These are phyloP conservation scores for Dendrobium officinale DNA, from an alignment of 106 monocot genomes.

Conservation along the genomic window DNA sequence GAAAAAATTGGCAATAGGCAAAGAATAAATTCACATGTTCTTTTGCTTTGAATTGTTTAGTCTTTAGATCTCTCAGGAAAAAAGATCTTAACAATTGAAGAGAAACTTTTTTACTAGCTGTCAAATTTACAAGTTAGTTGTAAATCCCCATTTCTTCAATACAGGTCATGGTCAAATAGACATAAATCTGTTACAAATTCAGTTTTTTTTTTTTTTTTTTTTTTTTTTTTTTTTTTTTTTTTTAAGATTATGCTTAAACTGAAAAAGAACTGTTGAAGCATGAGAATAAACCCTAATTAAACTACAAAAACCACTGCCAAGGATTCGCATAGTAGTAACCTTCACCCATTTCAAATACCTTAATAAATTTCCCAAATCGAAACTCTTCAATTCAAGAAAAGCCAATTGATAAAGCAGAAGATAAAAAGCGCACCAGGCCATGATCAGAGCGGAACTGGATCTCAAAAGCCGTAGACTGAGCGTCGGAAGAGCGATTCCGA, in stretches of 20 bases:
- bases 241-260: neutral
- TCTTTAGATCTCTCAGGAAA: neutral
- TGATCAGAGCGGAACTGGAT: constrained; percentile 46
- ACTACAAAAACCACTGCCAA: neutral
- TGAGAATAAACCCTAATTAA: neutral
- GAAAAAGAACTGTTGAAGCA: neutral
- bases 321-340: neutral
- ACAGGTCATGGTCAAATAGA: too few species aligned
- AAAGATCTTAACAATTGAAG: neutral
- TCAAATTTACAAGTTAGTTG: too few species aligned
- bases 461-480: constrained; percentile 37
- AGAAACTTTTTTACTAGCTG: too few species aligned
- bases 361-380: neutral
- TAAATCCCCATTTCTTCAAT: too few species aligned
- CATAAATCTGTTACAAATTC: too few species aligned
- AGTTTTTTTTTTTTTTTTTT: too few species aligned
- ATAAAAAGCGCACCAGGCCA: constrained; percentile 26
- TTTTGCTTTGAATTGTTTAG: neutral
- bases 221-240: too few species aligned
- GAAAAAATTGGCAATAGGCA: neutral
- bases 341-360: neutral
- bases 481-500: constrained; percentile 39
- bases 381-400: neutral
- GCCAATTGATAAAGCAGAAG: neutral
- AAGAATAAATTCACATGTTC: neutral